Percentiles rank a stretch among this genome's conserved stretches.
These are phyloP conservation scores for Exophiala mesophila DNA, from an alignment of 2,329 filamentous ascomycete genomes.

Conservation along the genomic window DNA sequence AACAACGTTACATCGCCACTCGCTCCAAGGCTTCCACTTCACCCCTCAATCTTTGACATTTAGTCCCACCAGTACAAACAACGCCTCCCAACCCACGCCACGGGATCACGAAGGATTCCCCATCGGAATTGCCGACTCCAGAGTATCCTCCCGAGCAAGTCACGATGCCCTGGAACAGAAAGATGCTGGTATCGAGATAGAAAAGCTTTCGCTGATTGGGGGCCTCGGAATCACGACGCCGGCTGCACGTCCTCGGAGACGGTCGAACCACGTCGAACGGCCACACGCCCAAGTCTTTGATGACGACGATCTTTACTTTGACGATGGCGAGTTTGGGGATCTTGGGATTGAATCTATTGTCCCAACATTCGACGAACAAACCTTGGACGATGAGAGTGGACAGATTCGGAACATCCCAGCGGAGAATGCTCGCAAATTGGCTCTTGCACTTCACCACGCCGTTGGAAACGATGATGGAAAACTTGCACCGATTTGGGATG, in stretches of 20 bases:
- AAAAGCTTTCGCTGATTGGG: constrained; percentile 13
- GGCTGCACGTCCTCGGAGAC: constrained; percentile 8
- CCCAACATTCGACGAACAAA: constrained; percentile 43
- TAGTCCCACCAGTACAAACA: constrained; percentile 26
- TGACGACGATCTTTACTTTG: constrained; percentile 44
- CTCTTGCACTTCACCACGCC: constrained; percentile 14
- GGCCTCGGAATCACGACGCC: constrained; percentile 23
- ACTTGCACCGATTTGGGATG: not conserved
- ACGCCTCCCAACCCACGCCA: constrained; percentile 27
- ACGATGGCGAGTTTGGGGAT: constrained; percentile 36
- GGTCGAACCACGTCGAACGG: constrained; percentile 7
- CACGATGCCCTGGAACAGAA: constrained; percentile 1
- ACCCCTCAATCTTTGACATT: constrained; percentile 28
- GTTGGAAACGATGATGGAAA: not conserved
- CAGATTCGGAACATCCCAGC: constrained; percentile 31
- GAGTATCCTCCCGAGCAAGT: constrained; percentile 12
- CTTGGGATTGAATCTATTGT: constrained; percentile 22
- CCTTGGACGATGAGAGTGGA: constrained; percentile 45
- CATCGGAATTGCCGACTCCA: constrained; percentile 23
- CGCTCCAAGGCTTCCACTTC: constrained; percentile 26
- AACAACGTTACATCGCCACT: constrained; percentile 28
- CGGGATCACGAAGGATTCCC: constrained; percentile 26
- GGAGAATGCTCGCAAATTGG: constrained; percentile 23
- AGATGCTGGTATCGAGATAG: constrained; percentile 5
- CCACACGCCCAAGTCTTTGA: constrained; percentile 21